A percentile compares a stretch with the other conserved stretches of the same genome.
These are phyloP conservation scores for Euphorbia celastroides DNA, from an alignment of 441 rosid genomes.

Conservation along the genomic window DNA sequence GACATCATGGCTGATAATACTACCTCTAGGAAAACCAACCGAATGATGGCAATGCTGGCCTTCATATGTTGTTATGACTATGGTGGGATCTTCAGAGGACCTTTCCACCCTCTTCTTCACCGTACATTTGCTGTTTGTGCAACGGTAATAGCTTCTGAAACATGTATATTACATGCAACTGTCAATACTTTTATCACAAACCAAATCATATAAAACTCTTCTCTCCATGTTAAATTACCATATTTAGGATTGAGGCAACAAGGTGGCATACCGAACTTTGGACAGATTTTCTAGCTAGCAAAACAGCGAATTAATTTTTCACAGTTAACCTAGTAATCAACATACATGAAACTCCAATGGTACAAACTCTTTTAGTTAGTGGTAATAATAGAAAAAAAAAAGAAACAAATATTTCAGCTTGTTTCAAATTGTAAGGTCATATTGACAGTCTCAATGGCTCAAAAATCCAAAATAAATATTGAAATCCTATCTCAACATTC, in stretches of 20 bases:
- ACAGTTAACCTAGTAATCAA: no score
- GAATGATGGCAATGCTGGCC: conserved; percentile 94
- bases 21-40: conserved; percentile 70
- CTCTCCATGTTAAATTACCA: no score
- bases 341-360: background rate
- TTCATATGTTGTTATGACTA: conserved; percentile 88
- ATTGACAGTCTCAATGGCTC: background rate
- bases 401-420: background rate
- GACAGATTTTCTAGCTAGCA: background rate
- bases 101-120: conserved; percentile 96
- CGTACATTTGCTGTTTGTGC: conserved; percentile 85
- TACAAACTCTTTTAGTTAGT: background rate
- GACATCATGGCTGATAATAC: conserved; percentile 52
- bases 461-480: background rate
- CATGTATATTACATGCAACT: background rate
- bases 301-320: background rate
- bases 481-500: background rate
- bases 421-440: background rate
- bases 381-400: no score
- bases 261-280: background rate
- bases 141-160: conserved; percentile 89
- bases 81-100: conserved; percentile 71
- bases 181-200: no score
- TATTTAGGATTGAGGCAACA: background rate
- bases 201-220: no score